Percentiles rank a stretch among this genome's conserved stretches.
Conservation (phyloP, 192 early-diverging fungal species). For the Coemansia aciculifera region DNA sequence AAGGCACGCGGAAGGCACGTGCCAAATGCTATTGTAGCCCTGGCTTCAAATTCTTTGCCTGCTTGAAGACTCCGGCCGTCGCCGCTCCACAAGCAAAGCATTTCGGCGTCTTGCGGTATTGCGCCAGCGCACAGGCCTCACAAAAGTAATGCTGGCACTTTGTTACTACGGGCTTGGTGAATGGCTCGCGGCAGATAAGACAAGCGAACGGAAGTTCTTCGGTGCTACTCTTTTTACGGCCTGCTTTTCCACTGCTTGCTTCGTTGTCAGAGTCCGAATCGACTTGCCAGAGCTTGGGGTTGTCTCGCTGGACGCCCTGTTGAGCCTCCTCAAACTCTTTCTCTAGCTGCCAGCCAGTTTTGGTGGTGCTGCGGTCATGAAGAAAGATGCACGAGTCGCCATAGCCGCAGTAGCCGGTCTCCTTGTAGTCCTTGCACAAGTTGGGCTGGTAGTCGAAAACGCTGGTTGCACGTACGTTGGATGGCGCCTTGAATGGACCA, state of each 20-base stretch:
- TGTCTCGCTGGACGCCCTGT: slow-evolving; percentile 59
- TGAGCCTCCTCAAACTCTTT: slow-evolving; percentile 94
- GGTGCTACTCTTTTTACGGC: slow-evolving; percentile 55
- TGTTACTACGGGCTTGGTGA: slow-evolving; percentile 87
- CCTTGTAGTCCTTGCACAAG: slow-evolving; percentile 99
- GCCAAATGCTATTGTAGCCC: slow-evolving; percentile 9
- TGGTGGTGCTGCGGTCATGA: slow-evolving; percentile 97
- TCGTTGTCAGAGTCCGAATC: slow-evolving; percentile 37
- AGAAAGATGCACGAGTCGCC: slow-evolving; percentile 98
- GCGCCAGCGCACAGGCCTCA: slow-evolving; percentile 86
- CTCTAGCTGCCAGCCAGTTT: slow-evolving; percentile 96
- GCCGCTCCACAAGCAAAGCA: slow-evolving; percentile 87
- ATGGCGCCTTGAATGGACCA: slow-evolving; percentile 43
- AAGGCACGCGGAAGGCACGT: not conserved
- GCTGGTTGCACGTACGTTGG: slow-evolving; percentile 45
- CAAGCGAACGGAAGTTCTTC: slow-evolving; percentile 96
- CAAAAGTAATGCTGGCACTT: slow-evolving; percentile 96
- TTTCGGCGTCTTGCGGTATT: slow-evolving; percentile 80
- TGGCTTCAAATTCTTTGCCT: slow-evolving; percentile 67
- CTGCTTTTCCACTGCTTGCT: slow-evolving; percentile 17
- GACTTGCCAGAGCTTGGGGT: slow-evolving; percentile 54
- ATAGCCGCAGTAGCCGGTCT: slow-evolving; percentile 94
- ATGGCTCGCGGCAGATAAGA: slow-evolving; percentile 86
- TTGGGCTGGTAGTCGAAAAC: slow-evolving; percentile 95
- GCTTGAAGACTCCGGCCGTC: slow-evolving; percentile 83